Conservation (phyloP, 768 basidiomycete genomes). For the Mycena crocata region DNA sequence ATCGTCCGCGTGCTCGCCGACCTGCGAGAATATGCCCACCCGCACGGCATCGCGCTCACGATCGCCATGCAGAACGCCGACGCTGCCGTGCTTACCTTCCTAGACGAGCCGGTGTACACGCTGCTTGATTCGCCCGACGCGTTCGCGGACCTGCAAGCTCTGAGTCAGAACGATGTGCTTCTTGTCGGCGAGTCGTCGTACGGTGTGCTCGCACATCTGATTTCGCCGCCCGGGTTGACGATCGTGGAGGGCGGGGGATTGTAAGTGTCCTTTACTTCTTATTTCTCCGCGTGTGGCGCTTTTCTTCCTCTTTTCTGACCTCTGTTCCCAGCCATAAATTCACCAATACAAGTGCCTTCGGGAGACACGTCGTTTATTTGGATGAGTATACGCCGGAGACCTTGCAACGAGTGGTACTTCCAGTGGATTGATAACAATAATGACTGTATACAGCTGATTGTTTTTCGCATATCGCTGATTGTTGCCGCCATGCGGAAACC, state of each 20-base stretch:
- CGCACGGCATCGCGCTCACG: constrained; percentile 22
- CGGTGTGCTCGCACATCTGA: constrained; percentile 25
- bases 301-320: background rate
- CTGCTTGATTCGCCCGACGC: constrained; percentile 24
- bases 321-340: constrained; percentile 21
- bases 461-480: too few species aligned
- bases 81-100: constrained; percentile 8
- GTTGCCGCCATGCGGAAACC: too few species aligned
- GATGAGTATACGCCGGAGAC: constrained; percentile 23
- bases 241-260: constrained; percentile 20
- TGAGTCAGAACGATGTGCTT: constrained; percentile 27
- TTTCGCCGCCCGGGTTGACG: constrained; percentile 26
- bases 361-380: constrained; percentile 25
- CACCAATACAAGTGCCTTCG: constrained; percentile 24
- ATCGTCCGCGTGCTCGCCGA: constrained; percentile 28
- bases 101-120: constrained; percentile 21
- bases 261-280: background rate
- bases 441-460: too few species aligned
- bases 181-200: constrained; percentile 26
- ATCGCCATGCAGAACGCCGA: constrained; percentile 29
- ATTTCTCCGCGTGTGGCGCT: too few species aligned
- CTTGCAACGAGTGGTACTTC: background rate
- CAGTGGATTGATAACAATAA: constrained; percentile 4
- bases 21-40: constrained; percentile 16
- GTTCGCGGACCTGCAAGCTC: constrained; percentile 10